Evolutionary conservation across 2,329 filamentous ascomycete species (phyloP).

Genomic region (Verticillium nonalfalfae): DNA sequence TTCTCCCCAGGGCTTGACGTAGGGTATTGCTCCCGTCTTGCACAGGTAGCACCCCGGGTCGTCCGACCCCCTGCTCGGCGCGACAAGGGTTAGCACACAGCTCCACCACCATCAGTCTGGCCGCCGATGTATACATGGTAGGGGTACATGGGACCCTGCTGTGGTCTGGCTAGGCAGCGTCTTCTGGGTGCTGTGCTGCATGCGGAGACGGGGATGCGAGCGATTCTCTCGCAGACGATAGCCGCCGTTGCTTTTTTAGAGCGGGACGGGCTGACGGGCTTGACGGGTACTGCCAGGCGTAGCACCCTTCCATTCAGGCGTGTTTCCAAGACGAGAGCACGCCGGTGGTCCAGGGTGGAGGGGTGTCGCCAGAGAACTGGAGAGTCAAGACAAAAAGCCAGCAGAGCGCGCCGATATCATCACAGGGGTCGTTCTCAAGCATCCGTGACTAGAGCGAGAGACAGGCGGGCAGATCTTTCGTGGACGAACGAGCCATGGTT

Average conservation of each 20-base stretch:
- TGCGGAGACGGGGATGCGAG: slow-evolving; percentile 8
- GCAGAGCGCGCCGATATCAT: neutral
- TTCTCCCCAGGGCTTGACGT: neutral
- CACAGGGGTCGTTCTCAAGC: neutral
- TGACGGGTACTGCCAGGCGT: slow-evolving; percentile 8
- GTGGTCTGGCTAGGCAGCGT: neutral
- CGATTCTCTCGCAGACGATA: slow-evolving; percentile 10
- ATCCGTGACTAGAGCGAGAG: neutral
- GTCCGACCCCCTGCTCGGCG: neutral
- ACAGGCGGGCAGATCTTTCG: neutral
- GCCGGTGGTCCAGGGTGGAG: neutral
- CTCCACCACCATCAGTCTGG: neutral
- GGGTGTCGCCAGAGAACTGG: neutral
- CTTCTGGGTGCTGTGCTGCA: slow-evolving; percentile 1
- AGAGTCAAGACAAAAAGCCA: neutral
- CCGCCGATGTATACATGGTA: neutral
- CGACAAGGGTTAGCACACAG: neutral
- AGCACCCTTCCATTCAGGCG: slow-evolving; percentile 3
- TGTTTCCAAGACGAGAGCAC: neutral
- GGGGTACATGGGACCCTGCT: neutral
- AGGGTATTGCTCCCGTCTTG: neutral
- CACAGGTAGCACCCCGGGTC: neutral
- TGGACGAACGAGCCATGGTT: neutral
- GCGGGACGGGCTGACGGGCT: neutral
- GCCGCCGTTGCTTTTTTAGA: slow-evolving; percentile 9